Percentiles rank a stretch among this genome's conserved stretches.
Conservation (phyloP, 805 yeast genomes). For the Teunomyces kruisii region DNA sequence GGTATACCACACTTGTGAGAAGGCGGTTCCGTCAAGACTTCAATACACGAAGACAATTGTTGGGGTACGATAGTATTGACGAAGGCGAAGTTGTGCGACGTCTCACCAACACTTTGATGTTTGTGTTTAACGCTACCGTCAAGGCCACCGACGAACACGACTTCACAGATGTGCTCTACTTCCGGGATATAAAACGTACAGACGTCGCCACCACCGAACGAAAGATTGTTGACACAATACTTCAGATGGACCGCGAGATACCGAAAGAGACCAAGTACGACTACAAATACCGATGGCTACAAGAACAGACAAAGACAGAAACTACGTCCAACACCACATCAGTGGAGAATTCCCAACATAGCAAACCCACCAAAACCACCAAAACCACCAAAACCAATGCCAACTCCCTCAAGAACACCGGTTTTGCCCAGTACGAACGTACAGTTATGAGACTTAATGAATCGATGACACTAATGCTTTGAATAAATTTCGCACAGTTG, state of each 20-base stretch:
- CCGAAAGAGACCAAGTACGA: constrained; percentile 27
- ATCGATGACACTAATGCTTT: constrained; percentile 2
- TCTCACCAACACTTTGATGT: constrained; percentile 26
- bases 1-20: background rate
- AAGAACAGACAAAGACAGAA: constrained; percentile 5
- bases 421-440: constrained; percentile 25
- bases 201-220: constrained; percentile 19
- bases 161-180: constrained; percentile 12
- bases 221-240: constrained; percentile 21
- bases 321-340: background rate
- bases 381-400: constrained; percentile 7
- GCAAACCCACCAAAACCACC: constrained; percentile 6
- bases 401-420: constrained; percentile 12
- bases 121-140: constrained; percentile 34
- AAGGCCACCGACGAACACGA: constrained; percentile 3
- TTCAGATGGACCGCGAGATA: constrained; percentile 21
- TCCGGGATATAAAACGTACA: constrained; percentile 16
- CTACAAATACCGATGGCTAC: constrained; percentile 22
- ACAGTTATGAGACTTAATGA: constrained; percentile 31
- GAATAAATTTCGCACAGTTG: background rate
- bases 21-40: constrained; percentile 12
- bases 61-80: constrained; percentile 5
- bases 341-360: too few relatives aligned
- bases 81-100: constrained; percentile 18
- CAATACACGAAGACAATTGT: constrained; percentile 13